These are phyloP conservation scores for Lachancea nothofagi DNA, from an alignment of 805 yeast species.

Conservation along the genomic window DNA sequence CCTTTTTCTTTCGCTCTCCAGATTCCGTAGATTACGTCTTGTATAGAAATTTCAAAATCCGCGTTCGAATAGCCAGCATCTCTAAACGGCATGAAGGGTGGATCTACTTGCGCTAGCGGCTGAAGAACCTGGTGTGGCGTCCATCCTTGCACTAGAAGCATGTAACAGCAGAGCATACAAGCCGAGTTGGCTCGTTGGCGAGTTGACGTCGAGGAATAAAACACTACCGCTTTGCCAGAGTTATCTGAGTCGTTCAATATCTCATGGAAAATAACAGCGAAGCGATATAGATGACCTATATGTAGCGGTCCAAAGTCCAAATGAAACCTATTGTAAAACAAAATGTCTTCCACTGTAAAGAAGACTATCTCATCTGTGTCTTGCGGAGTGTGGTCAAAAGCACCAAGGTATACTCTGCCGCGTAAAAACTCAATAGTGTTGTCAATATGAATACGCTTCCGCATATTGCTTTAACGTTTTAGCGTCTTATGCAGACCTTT, in stretches of 20 bases:
- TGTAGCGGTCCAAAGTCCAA: conserved; percentile 95
- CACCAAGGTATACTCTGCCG: conserved; percentile 82
- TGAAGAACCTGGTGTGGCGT: conserved; percentile 97
- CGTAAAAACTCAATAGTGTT: conserved; percentile 35
- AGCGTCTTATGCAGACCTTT: neutral
- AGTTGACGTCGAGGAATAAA: conserved; percentile 78
- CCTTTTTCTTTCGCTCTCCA: conserved; percentile 97
- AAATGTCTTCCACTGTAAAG: conserved; percentile 87
- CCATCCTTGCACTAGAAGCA: conserved; percentile 95
- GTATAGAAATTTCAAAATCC: conserved; percentile 88
- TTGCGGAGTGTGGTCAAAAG: conserved; percentile 72
- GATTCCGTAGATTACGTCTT: conserved; percentile 91
- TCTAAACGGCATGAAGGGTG: conserved; percentile 90
- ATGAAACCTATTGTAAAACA: conserved; percentile 93
- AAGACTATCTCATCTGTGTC: conserved; percentile 72
- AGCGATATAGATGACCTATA: conserved; percentile 86
- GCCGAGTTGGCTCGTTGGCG: conserved; percentile 90
- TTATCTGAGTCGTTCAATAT: conserved; percentile 80
- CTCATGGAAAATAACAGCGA: conserved; percentile 91
- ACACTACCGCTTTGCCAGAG: conserved; percentile 82
- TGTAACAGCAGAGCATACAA: conserved; percentile 86
- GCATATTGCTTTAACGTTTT: conserved; percentile 16
- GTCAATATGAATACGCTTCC: conserved; percentile 30
- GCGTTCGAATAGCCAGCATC: conserved; percentile 97
- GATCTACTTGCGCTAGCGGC: conserved; percentile 85